These are phyloP conservation scores for Bipolaris oryzae DNA, from an alignment of 2,329 filamentous ascomycete genomes.

Conservation along the genomic window DNA sequence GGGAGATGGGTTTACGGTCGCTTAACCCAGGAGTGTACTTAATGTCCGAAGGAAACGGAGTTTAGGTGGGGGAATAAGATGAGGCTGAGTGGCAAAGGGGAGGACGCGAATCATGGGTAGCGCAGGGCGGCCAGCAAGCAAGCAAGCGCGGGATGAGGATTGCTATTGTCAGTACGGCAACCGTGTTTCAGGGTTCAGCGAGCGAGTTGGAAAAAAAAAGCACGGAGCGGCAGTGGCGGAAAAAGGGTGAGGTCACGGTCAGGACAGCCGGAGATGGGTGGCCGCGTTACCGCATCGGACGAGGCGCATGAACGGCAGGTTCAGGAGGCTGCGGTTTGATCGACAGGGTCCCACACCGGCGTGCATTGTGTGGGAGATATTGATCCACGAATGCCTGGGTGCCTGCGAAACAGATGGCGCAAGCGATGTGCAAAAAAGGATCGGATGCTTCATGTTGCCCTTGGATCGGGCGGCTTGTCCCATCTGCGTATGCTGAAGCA, in stretches of 20 bases:
- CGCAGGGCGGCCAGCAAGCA: background rate
- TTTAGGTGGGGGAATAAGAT: background rate
- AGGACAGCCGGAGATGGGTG: background rate
- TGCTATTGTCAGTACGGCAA: background rate
- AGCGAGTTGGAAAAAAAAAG: background rate
- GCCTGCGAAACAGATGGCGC: slow-evolving; percentile 13
- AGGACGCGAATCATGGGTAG: slow-evolving; percentile 1
- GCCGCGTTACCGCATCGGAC: slow-evolving; percentile 10
- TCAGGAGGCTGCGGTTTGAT: slow-evolving; percentile 15
- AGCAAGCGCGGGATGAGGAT: too few relatives aligned
- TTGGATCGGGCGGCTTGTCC: background rate
- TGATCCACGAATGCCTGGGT: slow-evolving; percentile 11
- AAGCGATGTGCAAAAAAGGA: slow-evolving; percentile 10
- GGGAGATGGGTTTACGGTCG: background rate
- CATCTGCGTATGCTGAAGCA: background rate
- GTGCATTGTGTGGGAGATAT: slow-evolving; percentile 11
- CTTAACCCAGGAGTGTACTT: slow-evolving; percentile 3
- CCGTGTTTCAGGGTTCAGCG: slow-evolving; percentile 13
- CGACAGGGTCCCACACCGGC: slow-evolving; percentile 10
- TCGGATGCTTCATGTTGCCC: slow-evolving; percentile 4
- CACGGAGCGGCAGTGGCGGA: slow-evolving; percentile 5
- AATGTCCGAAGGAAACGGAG: slow-evolving; percentile 8
- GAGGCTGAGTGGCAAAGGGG: slow-evolving; percentile 2
- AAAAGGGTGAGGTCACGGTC: background rate
- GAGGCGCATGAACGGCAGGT: slow-evolving; percentile 15